Evolutionary conservation across 2,329 filamentous ascomycete genomes (phyloP).

Genomic region (Claviceps sp.): DNA sequence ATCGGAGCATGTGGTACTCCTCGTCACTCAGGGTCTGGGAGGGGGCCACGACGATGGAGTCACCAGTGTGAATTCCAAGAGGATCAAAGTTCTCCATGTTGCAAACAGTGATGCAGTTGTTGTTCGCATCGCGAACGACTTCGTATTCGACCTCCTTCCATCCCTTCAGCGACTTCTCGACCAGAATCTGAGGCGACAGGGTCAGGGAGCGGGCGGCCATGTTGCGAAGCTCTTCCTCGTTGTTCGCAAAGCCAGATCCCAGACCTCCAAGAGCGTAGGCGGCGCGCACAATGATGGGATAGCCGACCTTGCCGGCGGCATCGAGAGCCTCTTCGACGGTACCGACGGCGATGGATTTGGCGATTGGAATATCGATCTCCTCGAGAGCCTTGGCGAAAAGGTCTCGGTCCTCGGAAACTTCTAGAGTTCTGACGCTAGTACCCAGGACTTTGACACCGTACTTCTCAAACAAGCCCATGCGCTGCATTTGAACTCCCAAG

Average conservation of each 20-base stretch:
- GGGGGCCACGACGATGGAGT: constrained; percentile 95
- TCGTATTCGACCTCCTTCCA: constrained; percentile 99
- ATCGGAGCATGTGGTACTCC: constrained; percentile 98
- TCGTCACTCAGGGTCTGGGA: constrained; percentile 95
- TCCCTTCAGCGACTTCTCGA: constrained; percentile 97
- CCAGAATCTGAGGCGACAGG: constrained; percentile 87
- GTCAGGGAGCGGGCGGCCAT: constrained; percentile 86
- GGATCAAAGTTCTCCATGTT: constrained; percentile 81
- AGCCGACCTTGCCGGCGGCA: constrained; percentile 76
- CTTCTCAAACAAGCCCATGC: constrained; percentile 86
- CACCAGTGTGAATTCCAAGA: constrained; percentile 92
- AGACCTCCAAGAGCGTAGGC: constrained; percentile 94
- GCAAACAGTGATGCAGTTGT: constrained; percentile 99
- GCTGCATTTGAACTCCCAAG: constrained; percentile 93
- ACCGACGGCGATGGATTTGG: constrained; percentile 83
- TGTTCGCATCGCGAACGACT: constrained; percentile 88
- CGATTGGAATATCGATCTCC: constrained; percentile 95
- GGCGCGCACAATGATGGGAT: constrained; percentile 95
- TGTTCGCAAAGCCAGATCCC: constrained; percentile 90
- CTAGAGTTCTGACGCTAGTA: constrained; percentile 85
- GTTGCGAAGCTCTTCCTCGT: constrained; percentile 85
- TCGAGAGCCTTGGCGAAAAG: constrained; percentile 90
- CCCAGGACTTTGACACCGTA: constrained; percentile 93
- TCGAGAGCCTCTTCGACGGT: constrained; percentile 86
- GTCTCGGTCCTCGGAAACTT: constrained; percentile 91